phyloP scores from a whole-genome alignment of 768 basidiomycete species.

The Tremella mesenterica region DNA sequence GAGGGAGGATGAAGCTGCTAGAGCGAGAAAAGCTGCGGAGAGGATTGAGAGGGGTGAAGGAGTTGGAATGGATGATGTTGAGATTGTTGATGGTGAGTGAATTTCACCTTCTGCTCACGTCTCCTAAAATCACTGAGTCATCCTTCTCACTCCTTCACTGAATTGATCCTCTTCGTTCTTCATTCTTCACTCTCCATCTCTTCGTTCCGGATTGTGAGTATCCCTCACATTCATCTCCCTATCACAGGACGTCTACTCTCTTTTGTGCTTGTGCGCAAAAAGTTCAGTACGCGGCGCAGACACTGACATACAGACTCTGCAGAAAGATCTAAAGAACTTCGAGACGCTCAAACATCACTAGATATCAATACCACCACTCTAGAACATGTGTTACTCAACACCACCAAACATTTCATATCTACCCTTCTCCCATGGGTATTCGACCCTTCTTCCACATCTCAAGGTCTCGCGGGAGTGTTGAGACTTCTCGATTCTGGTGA shows the following conservation, averaged over 20 bases:
- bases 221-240: too few relatives aligned
- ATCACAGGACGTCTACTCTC: too few relatives aligned
- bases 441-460: constrained; percentile 3
- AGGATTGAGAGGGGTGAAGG: constrained; percentile 53
- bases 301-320: constrained; percentile 1
- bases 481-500: constrained; percentile 25
- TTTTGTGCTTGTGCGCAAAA: too few relatives aligned
- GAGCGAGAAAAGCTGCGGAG: constrained; percentile 53
- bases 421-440: constrained; percentile 23
- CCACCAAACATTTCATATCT: constrained; percentile 27
- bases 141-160: background rate
- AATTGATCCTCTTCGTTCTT: too few relatives aligned
- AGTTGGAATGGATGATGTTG: constrained; percentile 59
- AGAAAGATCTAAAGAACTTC: constrained; percentile 29
- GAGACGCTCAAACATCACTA: constrained; percentile 28
- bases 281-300: too few relatives aligned
- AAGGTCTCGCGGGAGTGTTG: constrained; percentile 27
- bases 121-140: background rate
- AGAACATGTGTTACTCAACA: constrained; percentile 23
- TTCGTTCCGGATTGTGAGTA: too few relatives aligned
- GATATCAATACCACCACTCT: constrained; percentile 30
- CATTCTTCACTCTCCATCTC: too few relatives aligned
- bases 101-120: background rate
- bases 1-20: constrained; percentile 80
- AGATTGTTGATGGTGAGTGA: constrained; percentile 26